Percentiles rank a stretch among this genome's conserved stretches.
phyloP scores from a whole-genome alignment of 768 basidiomycete genomes.

The Suillus spraguei region DNA sequence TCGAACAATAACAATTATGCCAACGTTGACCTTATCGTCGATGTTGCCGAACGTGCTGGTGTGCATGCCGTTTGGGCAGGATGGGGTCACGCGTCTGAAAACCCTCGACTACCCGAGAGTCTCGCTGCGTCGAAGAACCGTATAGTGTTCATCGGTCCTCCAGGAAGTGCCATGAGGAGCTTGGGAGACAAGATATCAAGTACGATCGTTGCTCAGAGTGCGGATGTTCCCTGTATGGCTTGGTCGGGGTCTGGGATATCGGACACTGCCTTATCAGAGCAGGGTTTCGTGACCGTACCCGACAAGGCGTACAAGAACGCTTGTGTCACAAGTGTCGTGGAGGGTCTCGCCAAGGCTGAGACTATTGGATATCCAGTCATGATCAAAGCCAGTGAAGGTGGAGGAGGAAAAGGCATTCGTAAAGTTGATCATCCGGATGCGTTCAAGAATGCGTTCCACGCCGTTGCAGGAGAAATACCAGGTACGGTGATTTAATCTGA shows the following conservation, averaged over 20 bases:
- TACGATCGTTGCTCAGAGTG: conserved; percentile 97
- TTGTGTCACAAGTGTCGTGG: conserved; percentile 86
- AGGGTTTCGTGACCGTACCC: conserved; percentile 93
- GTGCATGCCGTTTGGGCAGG: conserved; percentile 99
- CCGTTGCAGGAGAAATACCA: conserved; percentile 95
- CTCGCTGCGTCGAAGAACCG: conserved; percentile 91
- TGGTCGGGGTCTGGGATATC: conserved; percentile 97
- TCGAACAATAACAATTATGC: conserved; percentile 99
- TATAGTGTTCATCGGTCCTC: conserved; percentile 99
- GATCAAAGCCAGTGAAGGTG: conserved; percentile 99
- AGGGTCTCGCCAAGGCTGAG: conserved; percentile 82
- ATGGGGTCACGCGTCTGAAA: conserved; percentile 99
- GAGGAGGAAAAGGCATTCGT: conserved; percentile 98
- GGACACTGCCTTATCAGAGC: conserved; percentile 80
- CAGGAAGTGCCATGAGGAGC: conserved; percentile 98
- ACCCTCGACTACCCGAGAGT: conserved; percentile 93
- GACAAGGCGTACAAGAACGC: conserved; percentile 88
- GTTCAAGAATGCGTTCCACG: conserved; percentile 94
- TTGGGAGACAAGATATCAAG: conserved; percentile 99
- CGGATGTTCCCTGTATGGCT: conserved; percentile 96
- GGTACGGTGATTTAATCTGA: conserved; percentile 47
- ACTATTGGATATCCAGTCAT: conserved; percentile 96
- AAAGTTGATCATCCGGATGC: conserved; percentile 86
- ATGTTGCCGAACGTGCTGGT: conserved; percentile 94
- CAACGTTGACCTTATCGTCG: conserved; percentile 98